Conservation (phyloP, 805 yeast genomes). For the Wickerhamomyces strasburgensis region DNA sequence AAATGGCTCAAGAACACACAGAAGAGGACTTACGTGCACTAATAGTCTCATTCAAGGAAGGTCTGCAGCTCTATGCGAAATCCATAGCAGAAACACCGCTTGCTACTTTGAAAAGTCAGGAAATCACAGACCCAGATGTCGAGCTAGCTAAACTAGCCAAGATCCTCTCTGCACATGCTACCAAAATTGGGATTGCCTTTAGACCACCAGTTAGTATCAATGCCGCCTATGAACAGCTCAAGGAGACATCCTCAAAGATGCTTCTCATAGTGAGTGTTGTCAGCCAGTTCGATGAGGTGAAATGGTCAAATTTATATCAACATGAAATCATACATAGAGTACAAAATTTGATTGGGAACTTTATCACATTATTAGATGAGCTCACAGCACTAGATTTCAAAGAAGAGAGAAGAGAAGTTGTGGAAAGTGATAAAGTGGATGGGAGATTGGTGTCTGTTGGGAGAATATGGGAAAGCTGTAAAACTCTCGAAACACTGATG, state of each 20-base stretch:
- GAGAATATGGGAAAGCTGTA: slow-evolving; percentile 67
- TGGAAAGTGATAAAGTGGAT: slow-evolving; percentile 19
- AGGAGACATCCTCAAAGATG: slow-evolving; percentile 40
- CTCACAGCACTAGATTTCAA: slow-evolving; percentile 19
- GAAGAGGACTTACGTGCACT: slow-evolving; percentile 19
- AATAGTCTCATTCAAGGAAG: slow-evolving; percentile 17
- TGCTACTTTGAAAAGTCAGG: slow-evolving; percentile 18
- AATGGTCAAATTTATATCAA: slow-evolving; percentile 29
- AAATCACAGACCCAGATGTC: slow-evolving; percentile 40
- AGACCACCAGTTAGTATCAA: slow-evolving; percentile 49
- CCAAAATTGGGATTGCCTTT: slow-evolving; percentile 70
- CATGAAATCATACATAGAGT: slow-evolving; percentile 18
- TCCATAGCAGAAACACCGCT: slow-evolving; percentile 5
- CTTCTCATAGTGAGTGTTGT: slow-evolving; percentile 42
- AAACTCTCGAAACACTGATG: slow-evolving; percentile 36
- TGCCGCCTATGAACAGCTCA: slow-evolving; percentile 46
- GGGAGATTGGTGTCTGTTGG: slow-evolving; percentile 58
- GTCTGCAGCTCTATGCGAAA: slow-evolving; percentile 13
- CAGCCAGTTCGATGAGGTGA: slow-evolving; percentile 31
- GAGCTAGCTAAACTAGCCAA: slow-evolving; percentile 58
- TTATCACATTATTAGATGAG: slow-evolving; percentile 20
- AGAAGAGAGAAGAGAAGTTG: slow-evolving; percentile 14
- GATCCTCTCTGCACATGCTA: slow-evolving; percentile 67
- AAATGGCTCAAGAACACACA: slow-evolving; percentile 10
- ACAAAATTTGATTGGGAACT: slow-evolving; percentile 15